Evolutionary conservation across 805 yeast genomes (phyloP).

Genomic region (Teunomyces atbi): DNA sequence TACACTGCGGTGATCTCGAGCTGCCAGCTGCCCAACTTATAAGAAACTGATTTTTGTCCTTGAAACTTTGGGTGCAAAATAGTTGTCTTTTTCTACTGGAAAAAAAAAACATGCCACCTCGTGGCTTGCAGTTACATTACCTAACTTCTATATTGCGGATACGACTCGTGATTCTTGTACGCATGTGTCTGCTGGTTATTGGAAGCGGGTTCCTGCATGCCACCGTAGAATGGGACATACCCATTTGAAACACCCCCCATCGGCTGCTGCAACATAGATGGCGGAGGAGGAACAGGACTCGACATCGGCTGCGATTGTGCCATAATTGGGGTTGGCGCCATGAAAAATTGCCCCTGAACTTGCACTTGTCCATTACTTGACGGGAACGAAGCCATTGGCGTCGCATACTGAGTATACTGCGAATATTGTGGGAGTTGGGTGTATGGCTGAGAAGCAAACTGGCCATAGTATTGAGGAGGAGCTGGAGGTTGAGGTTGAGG

Average conservation of each 20-base stretch:
- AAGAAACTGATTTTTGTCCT: not conserved
- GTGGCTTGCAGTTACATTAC: not conserved
- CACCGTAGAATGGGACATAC: not conserved
- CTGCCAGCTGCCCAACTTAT: no score
- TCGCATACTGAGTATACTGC: slow-evolving; percentile 6
- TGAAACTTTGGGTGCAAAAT: not conserved
- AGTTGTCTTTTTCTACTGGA: not conserved
- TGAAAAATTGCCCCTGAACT: not conserved
- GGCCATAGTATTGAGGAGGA: not conserved
- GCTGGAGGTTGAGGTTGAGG: not conserved
- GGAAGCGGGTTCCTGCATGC: not conserved
- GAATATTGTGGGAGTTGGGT: slow-evolving; percentile 1
- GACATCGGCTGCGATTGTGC: not conserved
- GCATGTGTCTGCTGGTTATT: not conserved
- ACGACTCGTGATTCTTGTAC: slow-evolving; percentile 2
- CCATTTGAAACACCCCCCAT: not conserved
- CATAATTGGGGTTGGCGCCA: not conserved
- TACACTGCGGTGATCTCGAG: no score
- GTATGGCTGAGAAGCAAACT: slow-evolving; percentile 1
- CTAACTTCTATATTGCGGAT: not conserved
- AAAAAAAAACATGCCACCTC: not conserved
- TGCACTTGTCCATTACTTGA: not conserved
- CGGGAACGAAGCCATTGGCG: not conserved
- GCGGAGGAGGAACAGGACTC: not conserved
- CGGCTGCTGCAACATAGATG: not conserved